Evolutionary conservation across 192 early-diverging fungal genomes (phyloP), one percentile per base, ranked within the genome.

Genomic region (Phlyctochytrium arcticum): DNA sequence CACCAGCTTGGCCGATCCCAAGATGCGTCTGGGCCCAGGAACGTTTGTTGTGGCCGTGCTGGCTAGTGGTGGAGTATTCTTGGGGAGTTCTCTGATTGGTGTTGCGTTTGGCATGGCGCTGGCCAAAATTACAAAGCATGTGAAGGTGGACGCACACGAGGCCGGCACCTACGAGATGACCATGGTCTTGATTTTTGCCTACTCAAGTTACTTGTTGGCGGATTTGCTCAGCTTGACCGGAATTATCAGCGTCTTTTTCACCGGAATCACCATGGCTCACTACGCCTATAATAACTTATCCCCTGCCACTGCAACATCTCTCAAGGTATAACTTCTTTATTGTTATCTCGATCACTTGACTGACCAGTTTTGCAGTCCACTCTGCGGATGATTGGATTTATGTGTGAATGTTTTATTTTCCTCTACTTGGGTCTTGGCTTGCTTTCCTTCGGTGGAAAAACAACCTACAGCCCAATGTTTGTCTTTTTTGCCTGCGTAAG

Each of bases 401-500:
- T 81, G 49, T 84, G 76, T 66, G 83, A 85, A 56, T 60, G 68
- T 35, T 84, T 85, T 56, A 81, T 85, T 34, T 85, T 85, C 69
- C 68, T 85, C 60, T 85, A 85, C 66, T 66, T 85, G 26, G 83
- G 83, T 10, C 71, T 84, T 12, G 83, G 83, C 1, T 74, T 85
- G 21, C 62, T 85, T 26, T 80, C 81, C 19, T 85, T 85, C 57
- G 79, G 78, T 4, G 48, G 39, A 2, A 57, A 75, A 37, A 77
- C 77, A 12, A 50, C 48, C 8, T 85, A 85, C 70, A 58, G 74
- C 50, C 69, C 75, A 12, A 34, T 72, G 35, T 68, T 84, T 32
- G 75, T 80, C 48, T 34, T 76, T 9, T 74, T 76, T 33, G 78
- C 80, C 24, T 37, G 73, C 42, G 80, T 81, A 69, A 75, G 74